Conservation (phyloP, 73 alveolate species). For the Paraurostyla sp. region DNA sequence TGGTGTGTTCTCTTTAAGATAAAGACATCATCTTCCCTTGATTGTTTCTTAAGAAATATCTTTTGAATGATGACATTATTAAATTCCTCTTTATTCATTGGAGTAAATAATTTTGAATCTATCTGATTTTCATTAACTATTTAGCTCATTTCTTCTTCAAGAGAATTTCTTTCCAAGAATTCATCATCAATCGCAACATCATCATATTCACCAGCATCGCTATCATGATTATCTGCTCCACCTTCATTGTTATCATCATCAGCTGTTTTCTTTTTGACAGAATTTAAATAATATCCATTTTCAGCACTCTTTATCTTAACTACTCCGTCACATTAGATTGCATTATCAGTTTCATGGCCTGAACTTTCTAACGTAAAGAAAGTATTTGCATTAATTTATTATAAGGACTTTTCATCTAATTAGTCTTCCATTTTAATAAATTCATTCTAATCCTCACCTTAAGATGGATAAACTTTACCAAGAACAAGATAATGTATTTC, state of each 20-base stretch:
- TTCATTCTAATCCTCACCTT: conserved; percentile 10
- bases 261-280: background rate
- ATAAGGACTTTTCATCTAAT: background rate
- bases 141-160: background rate
- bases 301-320: conserved; percentile 43
- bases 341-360: conserved; percentile 25
- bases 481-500: background rate
- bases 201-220: conserved; percentile 7
- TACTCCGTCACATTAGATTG: conserved; percentile 18
- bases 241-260: conserved; percentile 50
- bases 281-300: background rate
- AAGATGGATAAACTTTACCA: background rate
- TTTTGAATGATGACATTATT: conserved; percentile 25
- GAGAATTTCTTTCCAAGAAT: background rate
- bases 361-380: conserved; percentile 18
- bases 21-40: conserved; percentile 78
- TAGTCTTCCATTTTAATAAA: conserved; percentile 10
- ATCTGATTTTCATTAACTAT: background rate
- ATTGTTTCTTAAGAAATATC: conserved; percentile 9
- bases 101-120: background rate
- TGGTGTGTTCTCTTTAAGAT: conserved; percentile 11
- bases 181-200: background rate
- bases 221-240: background rate
- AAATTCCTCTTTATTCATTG: conserved; percentile 36
- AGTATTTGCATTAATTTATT: background rate